Evolutionary conservation across 2,329 filamentous ascomycete genomes (phyloP), one percentile per base, ranked within the genome.

Genomic region (Gnomoniopsis smithogilvyi): DNA sequence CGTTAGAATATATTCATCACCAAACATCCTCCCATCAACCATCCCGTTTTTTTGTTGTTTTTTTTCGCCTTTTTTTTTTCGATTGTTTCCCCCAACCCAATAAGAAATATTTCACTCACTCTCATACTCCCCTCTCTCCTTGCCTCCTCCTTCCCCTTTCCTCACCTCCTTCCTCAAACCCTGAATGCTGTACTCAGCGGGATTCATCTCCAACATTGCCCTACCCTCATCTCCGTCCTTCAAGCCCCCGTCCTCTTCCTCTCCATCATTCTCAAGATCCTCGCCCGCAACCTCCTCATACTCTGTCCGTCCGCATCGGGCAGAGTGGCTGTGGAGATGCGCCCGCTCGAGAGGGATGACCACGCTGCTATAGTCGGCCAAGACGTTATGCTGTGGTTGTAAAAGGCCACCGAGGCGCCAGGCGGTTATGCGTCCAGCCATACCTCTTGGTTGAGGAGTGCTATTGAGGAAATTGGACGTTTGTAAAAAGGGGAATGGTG

Each of bases 1-100:
- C 89, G 96, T 95, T 34, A 91, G 91, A 67, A 95, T 95, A 69
- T 96, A 91, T 68, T 92, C 86, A 58, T 89, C 88, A 73, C 94
- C 95, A 70, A 96, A 89, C 63, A 95, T 82, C 68, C 89, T 89
- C n/a, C 87, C 87, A 70, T 90, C 91, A 64, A 87, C 85, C 88
- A 59, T 2, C 30, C 34, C 34, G 8, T 41, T 34, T n/a, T n/a
- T n/a, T n/a, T n/a, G n/a, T n/a, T n/a, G n/a, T n/a, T n/a, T n/a
- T n/a, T n/a, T n/a, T n/a, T n/a, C n/a, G n/a, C n/a, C n/a, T n/a
- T n/a, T n/a, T n/a, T n/a, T n/a, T n/a, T n/a, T n/a, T n/a, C n/a
- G n/a, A n/a, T n/a, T n/a, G n/a, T n/a, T n/a, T n/a, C n/a, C n/a
- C n/a, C n/a, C n/a, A n/a, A n/a, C n/a, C n/a, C n/a, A n/a, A n/a